Percentiles rank a stretch among this genome's conserved stretches.
phyloP scores from a whole-genome alignment of 2,329 filamentous ascomycete genomes.

The Alternaria rosae region DNA sequence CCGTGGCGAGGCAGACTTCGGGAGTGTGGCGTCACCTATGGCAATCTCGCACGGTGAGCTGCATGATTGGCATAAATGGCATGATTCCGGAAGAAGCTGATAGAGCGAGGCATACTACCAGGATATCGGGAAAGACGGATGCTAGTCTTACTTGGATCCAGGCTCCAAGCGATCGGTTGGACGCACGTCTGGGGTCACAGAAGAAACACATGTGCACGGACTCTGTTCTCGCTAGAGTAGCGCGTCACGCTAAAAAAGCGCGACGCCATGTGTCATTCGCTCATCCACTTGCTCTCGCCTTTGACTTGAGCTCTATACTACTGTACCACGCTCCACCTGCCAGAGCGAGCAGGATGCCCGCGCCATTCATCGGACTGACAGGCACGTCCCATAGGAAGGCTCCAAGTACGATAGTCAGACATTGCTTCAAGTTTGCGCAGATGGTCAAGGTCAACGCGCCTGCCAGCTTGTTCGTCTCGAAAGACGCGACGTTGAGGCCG shows the following conservation, averaged over 20 bases:
- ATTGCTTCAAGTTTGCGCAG: slow-evolving; percentile 7
- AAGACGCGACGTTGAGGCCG: slow-evolving; percentile 1
- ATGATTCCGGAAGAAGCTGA: background rate
- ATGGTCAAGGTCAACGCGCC: slow-evolving; percentile 8
- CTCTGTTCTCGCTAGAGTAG: background rate
- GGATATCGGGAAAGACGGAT: slow-evolving; percentile 3
- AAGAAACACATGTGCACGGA: background rate
- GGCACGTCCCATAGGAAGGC: slow-evolving; percentile 5
- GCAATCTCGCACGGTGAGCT: background rate
- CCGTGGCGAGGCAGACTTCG: background rate
- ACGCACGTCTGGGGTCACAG: background rate
- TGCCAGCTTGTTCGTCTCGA: slow-evolving; percentile 7
- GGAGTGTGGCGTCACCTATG: background rate
- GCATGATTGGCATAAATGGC: background rate
- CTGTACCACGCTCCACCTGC: slow-evolving; percentile 6
- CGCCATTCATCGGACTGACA: slow-evolving; percentile 4
- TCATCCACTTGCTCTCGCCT: slow-evolving; percentile 3
- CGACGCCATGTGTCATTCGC: slow-evolving; percentile 1
- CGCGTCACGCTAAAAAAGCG: background rate
- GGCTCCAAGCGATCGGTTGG: background rate
- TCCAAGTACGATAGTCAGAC: slow-evolving; percentile 3
- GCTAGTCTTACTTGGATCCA: background rate
- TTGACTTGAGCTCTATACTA: slow-evolving; percentile 2
- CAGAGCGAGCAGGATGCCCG: slow-evolving; percentile 4
- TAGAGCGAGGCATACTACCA: background rate